phyloP scores from a whole-genome alignment of 2,329 filamentous ascomycete species.

The Colletotrichum theobromicola region DNA sequence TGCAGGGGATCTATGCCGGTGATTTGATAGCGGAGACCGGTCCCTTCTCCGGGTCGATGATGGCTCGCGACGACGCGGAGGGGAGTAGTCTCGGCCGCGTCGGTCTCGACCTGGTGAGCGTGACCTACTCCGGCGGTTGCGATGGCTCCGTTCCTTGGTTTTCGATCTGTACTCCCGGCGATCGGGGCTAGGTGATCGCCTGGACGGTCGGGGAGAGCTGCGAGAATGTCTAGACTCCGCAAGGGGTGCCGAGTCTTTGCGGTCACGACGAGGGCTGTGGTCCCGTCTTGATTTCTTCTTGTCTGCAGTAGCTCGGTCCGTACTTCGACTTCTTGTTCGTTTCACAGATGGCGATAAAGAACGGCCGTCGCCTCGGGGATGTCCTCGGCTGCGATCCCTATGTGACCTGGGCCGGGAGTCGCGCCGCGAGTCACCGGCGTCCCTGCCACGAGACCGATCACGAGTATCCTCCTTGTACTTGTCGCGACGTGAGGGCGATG shows the following conservation, averaged over 20 bases:
- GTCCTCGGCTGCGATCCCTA: constrained; percentile 16
- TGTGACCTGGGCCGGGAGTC: constrained; percentile 10
- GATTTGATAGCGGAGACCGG: constrained; percentile 11
- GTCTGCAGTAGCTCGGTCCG: neutral
- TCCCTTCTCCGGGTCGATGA: constrained; percentile 5
- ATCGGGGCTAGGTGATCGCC: constrained; percentile 4
- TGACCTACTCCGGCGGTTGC: constrained; percentile 20
- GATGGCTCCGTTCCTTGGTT: constrained; percentile 5
- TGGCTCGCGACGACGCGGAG: constrained; percentile 3
- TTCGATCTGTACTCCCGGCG: constrained; percentile 7
- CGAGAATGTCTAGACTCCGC: neutral
- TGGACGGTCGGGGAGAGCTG: constrained; percentile 4
- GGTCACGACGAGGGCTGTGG: constrained; percentile 15
- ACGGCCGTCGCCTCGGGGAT: constrained; percentile 7
- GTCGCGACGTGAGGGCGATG: constrained; percentile 17
- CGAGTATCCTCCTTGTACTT: neutral
- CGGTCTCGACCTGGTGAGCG: constrained; percentile 14
- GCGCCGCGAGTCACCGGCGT: constrained; percentile 13
- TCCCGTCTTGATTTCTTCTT: constrained; percentile 15
- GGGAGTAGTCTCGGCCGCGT: constrained; percentile 7
- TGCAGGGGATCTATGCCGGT: neutral
- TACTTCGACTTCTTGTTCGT: constrained; percentile 19
- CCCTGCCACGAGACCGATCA: constrained; percentile 17
- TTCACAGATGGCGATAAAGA: constrained; percentile 14
- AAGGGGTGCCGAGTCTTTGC: neutral